Evolutionary conservation across 352 stramenopile genomes (phyloP).

Genomic region (Pythium volutum): DNA sequence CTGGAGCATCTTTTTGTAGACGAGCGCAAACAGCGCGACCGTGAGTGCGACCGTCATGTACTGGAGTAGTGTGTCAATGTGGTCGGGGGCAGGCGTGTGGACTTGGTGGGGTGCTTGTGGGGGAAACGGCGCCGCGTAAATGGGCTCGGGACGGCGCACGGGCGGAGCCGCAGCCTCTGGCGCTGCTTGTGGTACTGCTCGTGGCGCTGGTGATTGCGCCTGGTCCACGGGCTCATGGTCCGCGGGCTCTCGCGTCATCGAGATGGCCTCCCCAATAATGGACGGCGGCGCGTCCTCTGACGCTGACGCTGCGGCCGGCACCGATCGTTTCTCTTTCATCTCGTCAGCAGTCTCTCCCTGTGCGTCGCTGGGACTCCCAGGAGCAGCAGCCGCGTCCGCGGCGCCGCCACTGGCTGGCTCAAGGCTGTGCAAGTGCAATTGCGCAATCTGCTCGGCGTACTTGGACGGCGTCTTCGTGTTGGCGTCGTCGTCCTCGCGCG

Average conservation of each 20-base stretch:
- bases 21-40: constrained; percentile 62
- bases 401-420: constrained; percentile 28
- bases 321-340: neutral
- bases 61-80: constrained; percentile 62
- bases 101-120: neutral
- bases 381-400: neutral
- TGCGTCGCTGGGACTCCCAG: neutral
- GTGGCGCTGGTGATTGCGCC: constrained; percentile 1
- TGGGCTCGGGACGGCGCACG: neutral
- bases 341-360: neutral
- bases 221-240: neutral
- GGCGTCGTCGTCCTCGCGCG: constrained; percentile 1
- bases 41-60: constrained; percentile 65
- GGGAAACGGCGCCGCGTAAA: constrained; percentile 5
- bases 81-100: constrained; percentile 35
- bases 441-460: constrained; percentile 76
- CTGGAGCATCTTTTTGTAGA: constrained; percentile 84
- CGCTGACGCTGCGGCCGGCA: neutral
- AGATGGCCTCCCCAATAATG: constrained; percentile 16
- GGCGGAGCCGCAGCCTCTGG: neutral
- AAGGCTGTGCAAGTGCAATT: constrained; percentile 77
- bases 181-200: neutral
- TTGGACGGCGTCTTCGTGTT: constrained; percentile 53
- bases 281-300: neutral
- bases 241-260: constrained; percentile 4